Percentiles rank a stretch among this genome's conserved stretches.
Evolutionary conservation across 2,329 filamentous ascomycete species (phyloP).

Genomic region (Colletotrichum sidae): DNA sequence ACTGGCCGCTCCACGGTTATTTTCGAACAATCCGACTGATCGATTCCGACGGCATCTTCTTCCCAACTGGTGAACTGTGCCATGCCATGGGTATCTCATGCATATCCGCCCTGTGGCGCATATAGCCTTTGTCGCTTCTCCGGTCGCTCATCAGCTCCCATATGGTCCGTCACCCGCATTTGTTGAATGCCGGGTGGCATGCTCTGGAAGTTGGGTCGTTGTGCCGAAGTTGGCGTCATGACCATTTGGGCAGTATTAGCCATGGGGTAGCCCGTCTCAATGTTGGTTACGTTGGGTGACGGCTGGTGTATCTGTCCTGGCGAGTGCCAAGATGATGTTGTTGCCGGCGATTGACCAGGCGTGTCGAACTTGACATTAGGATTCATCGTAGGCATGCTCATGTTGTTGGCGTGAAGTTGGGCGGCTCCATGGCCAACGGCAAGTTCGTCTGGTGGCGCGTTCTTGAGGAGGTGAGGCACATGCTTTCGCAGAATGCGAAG

Average conservation of each 20-base stretch:
- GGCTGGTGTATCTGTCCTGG: conserved; percentile 64
- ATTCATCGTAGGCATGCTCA: conserved; percentile 44
- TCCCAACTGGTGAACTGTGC: too few relatives aligned
- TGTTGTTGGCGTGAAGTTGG: conserved; percentile 49
- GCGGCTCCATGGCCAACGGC: conserved; percentile 47
- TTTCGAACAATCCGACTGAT: too few relatives aligned
- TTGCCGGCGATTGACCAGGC: conserved; percentile 64
- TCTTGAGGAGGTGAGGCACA: conserved; percentile 83
- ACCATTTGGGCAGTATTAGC: conserved; percentile 55
- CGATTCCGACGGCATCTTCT: too few relatives aligned
- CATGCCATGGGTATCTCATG: conserved; percentile 39
- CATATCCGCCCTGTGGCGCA: conserved; percentile 54
- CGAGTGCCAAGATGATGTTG: conserved; percentile 62
- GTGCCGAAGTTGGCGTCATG: conserved; percentile 45
- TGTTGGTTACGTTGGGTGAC: conserved; percentile 54
- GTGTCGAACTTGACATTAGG: conserved; percentile 61
- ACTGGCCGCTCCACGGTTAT: too few relatives aligned
- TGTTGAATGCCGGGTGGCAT: conserved; percentile 51
- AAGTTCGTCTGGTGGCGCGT: conserved; percentile 60
- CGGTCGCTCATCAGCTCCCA: conserved; percentile 53
- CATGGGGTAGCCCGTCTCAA: conserved; percentile 61
- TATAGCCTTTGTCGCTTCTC: conserved; percentile 67
- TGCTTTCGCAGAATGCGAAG: conserved; percentile 90
- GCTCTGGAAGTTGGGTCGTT: conserved; percentile 48
- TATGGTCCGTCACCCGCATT: conserved; percentile 47